Evolutionary conservation across 148 eudicot genomes (phyloP).

Genomic region (Arbutus unedo): DNA sequence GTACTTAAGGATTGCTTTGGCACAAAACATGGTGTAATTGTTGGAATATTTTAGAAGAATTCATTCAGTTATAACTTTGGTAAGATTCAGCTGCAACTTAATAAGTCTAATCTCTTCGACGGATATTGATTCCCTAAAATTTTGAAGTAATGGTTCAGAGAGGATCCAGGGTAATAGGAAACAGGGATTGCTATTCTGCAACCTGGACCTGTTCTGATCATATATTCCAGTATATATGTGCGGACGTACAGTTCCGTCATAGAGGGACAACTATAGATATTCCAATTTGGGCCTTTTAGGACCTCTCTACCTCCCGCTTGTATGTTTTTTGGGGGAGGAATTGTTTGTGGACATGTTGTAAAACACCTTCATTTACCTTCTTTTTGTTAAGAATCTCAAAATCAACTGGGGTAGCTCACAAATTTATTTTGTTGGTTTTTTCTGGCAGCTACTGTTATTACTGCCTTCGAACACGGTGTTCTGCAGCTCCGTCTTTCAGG

Average conservation of each 20-base stretch:
- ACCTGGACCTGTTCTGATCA: background rate
- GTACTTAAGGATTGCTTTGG: background rate
- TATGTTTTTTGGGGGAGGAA: background rate
- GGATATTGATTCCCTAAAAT: no score
- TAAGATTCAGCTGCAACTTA: background rate
- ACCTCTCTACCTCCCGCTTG: background rate
- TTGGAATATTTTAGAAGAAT: background rate
- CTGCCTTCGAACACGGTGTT: slow-evolving; percentile 86
- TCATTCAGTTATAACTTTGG: background rate
- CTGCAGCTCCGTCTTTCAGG: slow-evolving; percentile 68
- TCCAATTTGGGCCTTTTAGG: no score
- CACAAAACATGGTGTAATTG: background rate
- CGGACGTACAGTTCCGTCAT: no score
- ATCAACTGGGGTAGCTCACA: background rate
- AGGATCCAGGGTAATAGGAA: background rate
- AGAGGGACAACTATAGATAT: no score
- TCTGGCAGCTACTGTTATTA: slow-evolving; percentile 87
- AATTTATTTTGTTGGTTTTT: background rate
- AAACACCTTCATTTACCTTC: background rate
- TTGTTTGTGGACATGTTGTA: background rate
- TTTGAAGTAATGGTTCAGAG: background rate
- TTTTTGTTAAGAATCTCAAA: background rate
- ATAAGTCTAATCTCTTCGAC: no score
- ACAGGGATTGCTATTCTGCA: background rate
- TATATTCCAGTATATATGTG: background rate